These are phyloP conservation scores for Vanderwaltozyma polyspora DNA, from an alignment of 805 yeast genomes.

Conservation along the genomic window DNA sequence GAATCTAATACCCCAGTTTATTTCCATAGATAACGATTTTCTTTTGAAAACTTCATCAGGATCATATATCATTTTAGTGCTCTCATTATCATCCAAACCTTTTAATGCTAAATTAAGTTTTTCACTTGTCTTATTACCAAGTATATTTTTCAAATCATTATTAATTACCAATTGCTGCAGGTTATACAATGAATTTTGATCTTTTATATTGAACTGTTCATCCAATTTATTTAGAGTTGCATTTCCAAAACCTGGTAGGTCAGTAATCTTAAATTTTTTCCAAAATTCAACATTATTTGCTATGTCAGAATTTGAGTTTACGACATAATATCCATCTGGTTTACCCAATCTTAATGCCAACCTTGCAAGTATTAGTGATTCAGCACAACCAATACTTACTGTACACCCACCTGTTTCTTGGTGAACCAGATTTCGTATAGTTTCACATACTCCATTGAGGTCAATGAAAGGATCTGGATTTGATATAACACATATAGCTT, in stretches of 20 bases:
- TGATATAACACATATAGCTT: slow-evolving; percentile 43
- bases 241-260: slow-evolving; percentile 55
- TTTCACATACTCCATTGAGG: slow-evolving; percentile 12
- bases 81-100: slow-evolving; percentile 56
- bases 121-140: slow-evolving; percentile 64
- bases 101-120: slow-evolving; percentile 48
- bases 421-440: slow-evolving; percentile 33
- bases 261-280: slow-evolving; percentile 20
- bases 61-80: slow-evolving; percentile 38
- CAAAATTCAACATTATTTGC: slow-evolving; percentile 31
- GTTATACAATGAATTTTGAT: slow-evolving; percentile 26
- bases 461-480: background rate
- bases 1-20: slow-evolving; percentile 84
- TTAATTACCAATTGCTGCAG: slow-evolving; percentile 27
- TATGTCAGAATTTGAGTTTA: slow-evolving; percentile 6
- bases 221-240: slow-evolving; percentile 38
- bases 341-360: slow-evolving; percentile 64
- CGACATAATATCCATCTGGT: slow-evolving; percentile 53
- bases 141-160: slow-evolving; percentile 29
- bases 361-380: slow-evolving; percentile 67
- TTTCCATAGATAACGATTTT: slow-evolving; percentile 76
- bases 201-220: slow-evolving; percentile 3
- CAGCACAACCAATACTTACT: slow-evolving; percentile 71
- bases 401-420: slow-evolving; percentile 42
- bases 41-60: slow-evolving; percentile 42